Base-by-base conservation (phyloP, 768 basidiomycete genomes). In the Amanita molliuscula region DNA sequence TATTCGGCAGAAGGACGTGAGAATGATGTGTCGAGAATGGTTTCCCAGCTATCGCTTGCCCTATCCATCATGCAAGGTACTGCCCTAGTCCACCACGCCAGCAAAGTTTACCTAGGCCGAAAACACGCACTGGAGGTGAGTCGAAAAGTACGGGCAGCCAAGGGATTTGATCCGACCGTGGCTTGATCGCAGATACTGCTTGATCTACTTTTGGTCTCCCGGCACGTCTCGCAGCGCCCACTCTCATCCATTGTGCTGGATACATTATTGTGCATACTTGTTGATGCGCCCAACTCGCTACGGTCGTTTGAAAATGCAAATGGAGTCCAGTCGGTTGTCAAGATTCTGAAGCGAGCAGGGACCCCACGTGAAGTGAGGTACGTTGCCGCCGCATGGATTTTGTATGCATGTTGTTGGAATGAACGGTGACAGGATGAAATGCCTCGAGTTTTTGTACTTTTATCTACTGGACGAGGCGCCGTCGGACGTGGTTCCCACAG, bases 391-490 rank as follows among this genome's bases (percentile, higher is more conserved):
- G 9, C 28, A 1, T 26, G n/a, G 10, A 20, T 28, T 9, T 38
- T 35, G 25, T 31, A 10, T 18, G 9, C 26, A 28, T 11, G 15
- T 35, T 11, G 15, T 35, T 18, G 42, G 53, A 35, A 48, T 38
- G 33, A 42, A 15, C 41, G 21, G 10, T 1, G 13, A 31, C 15
- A 95, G 93, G 58, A 95, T 96, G 87, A 95, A 95, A 69, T 95
- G 91, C 54, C 72, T 97, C 15, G 94, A 96, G 61, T 93, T 96
- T 58, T 67, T 97, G 13, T 95, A 95, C 64, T 96, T 94, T 64
- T 97, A 97, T 63, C 73, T 97, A 6, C 72, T 95, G 40, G 93
- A 94, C 53, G 93, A 96, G 61, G 79, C 77, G 1, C 61, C 67
- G 5, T 55, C 64, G 6, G 50, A 26, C 47, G 48, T 33, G 53